Percentiles rank a stretch among this genome's conserved stretches.
Evolutionary conservation across 1,139 yeast genomes (phyloP).

Genomic region (Yamadazyma epiphylla): DNA sequence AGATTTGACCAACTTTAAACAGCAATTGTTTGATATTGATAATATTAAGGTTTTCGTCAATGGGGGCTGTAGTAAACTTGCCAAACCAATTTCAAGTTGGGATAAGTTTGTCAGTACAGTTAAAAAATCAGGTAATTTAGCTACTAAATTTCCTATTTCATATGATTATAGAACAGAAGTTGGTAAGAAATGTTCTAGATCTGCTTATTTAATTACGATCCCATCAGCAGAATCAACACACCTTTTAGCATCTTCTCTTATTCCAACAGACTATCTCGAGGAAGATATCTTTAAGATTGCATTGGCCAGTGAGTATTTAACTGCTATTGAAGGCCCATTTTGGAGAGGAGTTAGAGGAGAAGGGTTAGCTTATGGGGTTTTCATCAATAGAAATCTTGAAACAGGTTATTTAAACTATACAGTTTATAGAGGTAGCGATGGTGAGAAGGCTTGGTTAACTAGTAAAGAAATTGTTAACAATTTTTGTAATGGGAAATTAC

Average conservation of each 20-base stretch:
- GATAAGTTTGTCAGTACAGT: conserved; percentile 27
- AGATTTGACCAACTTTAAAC: conserved; percentile 57
- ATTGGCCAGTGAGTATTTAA: conserved; percentile 72
- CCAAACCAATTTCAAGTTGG: conserved; percentile 67
- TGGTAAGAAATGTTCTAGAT: conserved; percentile 51
- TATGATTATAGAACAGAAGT: conserved; percentile 50
- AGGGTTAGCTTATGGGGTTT: conserved; percentile 91
- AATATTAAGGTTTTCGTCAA: conserved; percentile 67
- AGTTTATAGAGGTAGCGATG: conserved; percentile 83
- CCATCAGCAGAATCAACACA: conserved; percentile 91
- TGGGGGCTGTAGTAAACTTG: conserved; percentile 58
- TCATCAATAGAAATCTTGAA: conserved; percentile 56
- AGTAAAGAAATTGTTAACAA: conserved; percentile 67
- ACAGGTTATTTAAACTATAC: conserved; percentile 63
- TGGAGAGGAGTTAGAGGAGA: conserved; percentile 97
- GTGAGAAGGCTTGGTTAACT: conserved; percentile 63
- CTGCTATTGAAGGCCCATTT: conserved; percentile 93
- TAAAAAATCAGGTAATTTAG: conserved; percentile 3
- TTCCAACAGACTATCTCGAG: conserved; percentile 62
- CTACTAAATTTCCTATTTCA: conserved; percentile 45
- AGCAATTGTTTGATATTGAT: conserved; percentile 50
- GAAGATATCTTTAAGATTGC: conserved; percentile 70
- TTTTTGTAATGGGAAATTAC: conserved; percentile 48
- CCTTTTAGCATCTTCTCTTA: conserved; percentile 55
- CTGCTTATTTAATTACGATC: conserved; percentile 65